Evolutionary conservation across 441 rosid species (phyloP).

Genomic region (Pelargonium cotyledonis): DNA sequence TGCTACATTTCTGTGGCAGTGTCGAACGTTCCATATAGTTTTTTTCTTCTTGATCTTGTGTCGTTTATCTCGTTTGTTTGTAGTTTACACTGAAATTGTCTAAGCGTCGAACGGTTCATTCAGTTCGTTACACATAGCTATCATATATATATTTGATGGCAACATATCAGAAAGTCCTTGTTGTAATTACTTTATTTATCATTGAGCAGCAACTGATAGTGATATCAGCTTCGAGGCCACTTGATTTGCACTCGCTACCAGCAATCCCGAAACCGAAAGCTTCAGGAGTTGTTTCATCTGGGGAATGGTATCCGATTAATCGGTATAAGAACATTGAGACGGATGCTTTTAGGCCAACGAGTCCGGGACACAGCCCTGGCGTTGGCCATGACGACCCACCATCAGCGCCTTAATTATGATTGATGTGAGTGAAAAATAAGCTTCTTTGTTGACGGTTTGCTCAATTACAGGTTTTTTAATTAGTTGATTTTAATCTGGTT

Average conservation of each 20-base stretch:
- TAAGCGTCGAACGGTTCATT: too few species aligned
- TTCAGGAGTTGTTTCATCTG: background rate
- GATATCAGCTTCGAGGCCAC: background rate
- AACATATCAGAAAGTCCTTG: too few species aligned
- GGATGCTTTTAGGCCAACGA: constrained; percentile 24
- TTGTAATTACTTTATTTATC: background rate
- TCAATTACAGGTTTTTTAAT: background rate
- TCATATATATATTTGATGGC: background rate
- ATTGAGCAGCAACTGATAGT: background rate
- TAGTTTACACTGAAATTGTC: too few species aligned
- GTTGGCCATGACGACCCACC: constrained; percentile 20
- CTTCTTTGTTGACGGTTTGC: background rate
- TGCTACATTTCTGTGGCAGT: background rate
- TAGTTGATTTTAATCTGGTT: too few species aligned
- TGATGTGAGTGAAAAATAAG: background rate
- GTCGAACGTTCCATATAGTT: too few species aligned
- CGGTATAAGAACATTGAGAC: constrained; percentile 23
- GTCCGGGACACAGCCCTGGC: constrained; percentile 22
- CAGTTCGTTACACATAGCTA: background rate
- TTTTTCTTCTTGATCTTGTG: background rate
- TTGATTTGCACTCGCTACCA: constrained; percentile 1
- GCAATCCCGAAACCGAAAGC: background rate
- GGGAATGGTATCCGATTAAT: constrained; percentile 11
- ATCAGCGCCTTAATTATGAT: background rate
- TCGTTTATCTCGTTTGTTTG: too few species aligned